These are phyloP conservation scores for Jackrogersella minutella DNA, from an alignment of 495 filamentous ascomycete species.

Conservation along the genomic window DNA sequence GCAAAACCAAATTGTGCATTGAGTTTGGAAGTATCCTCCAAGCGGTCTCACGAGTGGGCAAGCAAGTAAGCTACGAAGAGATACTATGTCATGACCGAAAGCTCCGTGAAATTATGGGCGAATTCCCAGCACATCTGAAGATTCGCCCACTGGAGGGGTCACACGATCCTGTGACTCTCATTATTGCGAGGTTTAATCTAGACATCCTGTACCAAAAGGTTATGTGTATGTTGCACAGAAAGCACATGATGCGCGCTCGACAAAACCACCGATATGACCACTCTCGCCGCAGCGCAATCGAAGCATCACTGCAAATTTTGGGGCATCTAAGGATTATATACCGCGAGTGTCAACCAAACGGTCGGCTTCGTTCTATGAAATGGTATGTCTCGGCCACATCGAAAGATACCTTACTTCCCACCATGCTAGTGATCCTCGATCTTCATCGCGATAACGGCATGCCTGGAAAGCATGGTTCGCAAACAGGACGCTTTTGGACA, in stretches of 20 bases:
- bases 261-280: slow-evolving; percentile 78
- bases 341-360: slow-evolving; percentile 75
- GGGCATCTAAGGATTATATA: slow-evolving; percentile 78
- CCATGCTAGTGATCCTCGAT: slow-evolving; percentile 88
- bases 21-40: slow-evolving; percentile 63
- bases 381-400: slow-evolving; percentile 80
- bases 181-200: slow-evolving; percentile 82
- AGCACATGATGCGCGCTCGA: slow-evolving; percentile 75
- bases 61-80: slow-evolving; percentile 75
- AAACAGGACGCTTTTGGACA: slow-evolving; percentile 71
- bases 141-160: slow-evolving; percentile 75
- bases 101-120: slow-evolving; percentile 71
- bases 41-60: slow-evolving; percentile 58
- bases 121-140: slow-evolving; percentile 73
- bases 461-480: slow-evolving; percentile 46
- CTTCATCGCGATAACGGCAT: slow-evolving; percentile 62
- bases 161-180: slow-evolving; percentile 75
- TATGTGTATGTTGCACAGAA: slow-evolving; percentile 82
- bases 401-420: slow-evolving; percentile 85
- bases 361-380: slow-evolving; percentile 73
- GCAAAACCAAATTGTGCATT: slow-evolving; percentile 72
- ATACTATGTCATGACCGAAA: slow-evolving; percentile 76
- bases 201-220: slow-evolving; percentile 86
- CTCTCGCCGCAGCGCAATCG: slow-evolving; percentile 82
- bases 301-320: slow-evolving; percentile 78